Conservation (phyloP, 177 flowering plant species). For the Vitis hybrid region DNA sequence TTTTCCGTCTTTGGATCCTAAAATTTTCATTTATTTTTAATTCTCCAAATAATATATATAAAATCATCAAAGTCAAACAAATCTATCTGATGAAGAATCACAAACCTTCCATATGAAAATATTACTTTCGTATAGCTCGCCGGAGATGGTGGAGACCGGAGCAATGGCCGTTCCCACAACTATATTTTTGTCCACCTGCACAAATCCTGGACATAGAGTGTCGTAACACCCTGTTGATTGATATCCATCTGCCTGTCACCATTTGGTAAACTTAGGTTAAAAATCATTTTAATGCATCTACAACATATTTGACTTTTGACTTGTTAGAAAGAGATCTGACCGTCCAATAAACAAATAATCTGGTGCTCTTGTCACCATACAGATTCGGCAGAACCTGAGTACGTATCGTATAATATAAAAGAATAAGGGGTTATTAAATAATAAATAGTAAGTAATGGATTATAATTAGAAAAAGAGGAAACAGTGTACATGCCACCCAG, state of each 20-base stretch:
- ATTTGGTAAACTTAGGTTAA: too few species aligned
- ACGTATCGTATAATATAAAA: conserved; percentile 40
- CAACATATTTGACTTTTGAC: too few species aligned
- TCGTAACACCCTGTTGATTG: conserved; percentile 56
- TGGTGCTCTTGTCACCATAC: conserved; percentile 94
- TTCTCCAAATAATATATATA: too few species aligned
- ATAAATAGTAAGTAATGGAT: too few species aligned
- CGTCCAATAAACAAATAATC: conserved; percentile 98
- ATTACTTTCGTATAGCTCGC: conserved; percentile 73
- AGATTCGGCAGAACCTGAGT: conserved; percentile 57
- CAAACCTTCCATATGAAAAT: conserved; percentile 90
- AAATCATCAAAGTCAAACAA: too few species aligned
- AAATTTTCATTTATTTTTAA: too few species aligned
- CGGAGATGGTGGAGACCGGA: conserved; percentile 57
- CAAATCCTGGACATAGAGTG: conserved; percentile 40
- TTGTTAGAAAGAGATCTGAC: conserved; percentile 43
- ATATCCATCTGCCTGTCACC: conserved; percentile 42
- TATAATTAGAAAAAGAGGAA: neutral
- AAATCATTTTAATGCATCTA: too few species aligned
- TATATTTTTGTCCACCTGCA: conserved; percentile 39
- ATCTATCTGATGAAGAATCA: neutral
- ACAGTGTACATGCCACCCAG: conserved; percentile 98
- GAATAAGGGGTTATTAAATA: conserved; percentile 40
- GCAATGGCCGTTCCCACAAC: conserved; percentile 75
- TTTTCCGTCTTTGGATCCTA: conserved; percentile 94